Evolutionary conservation across 73 alveolate genomes (phyloP).

Genomic region (Durusdinium trenchii): DNA sequence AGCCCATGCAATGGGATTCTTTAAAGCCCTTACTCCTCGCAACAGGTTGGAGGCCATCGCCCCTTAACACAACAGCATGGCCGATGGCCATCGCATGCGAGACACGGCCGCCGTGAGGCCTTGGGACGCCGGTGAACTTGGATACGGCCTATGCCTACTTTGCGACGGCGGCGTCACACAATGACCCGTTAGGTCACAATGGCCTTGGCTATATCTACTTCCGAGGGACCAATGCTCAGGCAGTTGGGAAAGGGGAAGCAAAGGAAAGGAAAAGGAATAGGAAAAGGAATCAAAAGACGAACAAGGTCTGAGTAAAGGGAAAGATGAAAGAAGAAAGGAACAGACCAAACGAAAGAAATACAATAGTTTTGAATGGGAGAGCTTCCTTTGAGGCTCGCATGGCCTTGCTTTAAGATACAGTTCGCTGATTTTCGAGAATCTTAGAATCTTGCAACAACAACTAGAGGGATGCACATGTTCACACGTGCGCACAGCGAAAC

Average conservation of each 20-base stretch:
- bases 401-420: no score
- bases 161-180: slow-evolving; percentile 62
- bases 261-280: neutral
- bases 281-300: no score
- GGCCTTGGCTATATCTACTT: slow-evolving; percentile 94
- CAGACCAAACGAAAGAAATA: no score
- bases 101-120: no score
- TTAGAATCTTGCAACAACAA: no score
- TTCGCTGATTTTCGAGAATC: no score
- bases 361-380: no score
- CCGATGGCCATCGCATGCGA: neutral
- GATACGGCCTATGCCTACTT: slow-evolving; percentile 96
- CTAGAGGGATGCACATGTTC: no score
- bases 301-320: no score
- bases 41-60: neutral
- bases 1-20: neutral
- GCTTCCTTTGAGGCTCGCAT: no score
- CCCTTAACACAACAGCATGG: neutral
- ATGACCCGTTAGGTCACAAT: slow-evolving; percentile 91
- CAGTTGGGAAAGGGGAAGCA: neutral
- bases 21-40: neutral
- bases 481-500: no score
- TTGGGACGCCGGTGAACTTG: slow-evolving; percentile 72
- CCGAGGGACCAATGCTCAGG: slow-evolving; percentile 95
- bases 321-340: no score